Percentiles rank a stretch among this genome's conserved stretches.
phyloP scores from a whole-genome alignment of 305 asterid species.

The Solanum hybrid region DNA sequence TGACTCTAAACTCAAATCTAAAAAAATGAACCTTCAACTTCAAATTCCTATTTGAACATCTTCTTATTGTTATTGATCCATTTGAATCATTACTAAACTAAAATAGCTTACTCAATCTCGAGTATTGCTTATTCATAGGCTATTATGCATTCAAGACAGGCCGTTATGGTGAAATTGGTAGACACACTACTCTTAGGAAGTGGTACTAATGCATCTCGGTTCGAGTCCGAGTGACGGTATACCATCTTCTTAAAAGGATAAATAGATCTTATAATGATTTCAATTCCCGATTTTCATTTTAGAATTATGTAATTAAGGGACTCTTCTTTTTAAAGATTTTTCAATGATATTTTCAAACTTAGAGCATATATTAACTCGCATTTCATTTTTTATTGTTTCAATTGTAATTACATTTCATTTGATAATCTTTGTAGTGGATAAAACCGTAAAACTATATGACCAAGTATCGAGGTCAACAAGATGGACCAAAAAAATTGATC shows the following conservation, averaged over 20 bases:
- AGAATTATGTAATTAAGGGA: neutral
- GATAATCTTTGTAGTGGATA: neutral
- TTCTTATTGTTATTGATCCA: neutral
- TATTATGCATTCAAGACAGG: neutral
- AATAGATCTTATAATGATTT: neutral
- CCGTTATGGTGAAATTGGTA: neutral
- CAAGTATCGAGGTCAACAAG: neutral
- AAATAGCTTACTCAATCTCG: neutral
- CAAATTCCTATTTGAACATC: neutral
- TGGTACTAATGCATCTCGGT: neutral
- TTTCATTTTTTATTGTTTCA: neutral
- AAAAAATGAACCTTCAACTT: neutral
- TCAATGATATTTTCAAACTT: neutral
- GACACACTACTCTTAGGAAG: neutral
- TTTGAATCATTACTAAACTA: neutral
- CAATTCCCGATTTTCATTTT: neutral
- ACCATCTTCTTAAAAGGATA: neutral
- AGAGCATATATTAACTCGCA: neutral
- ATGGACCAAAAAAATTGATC: neutral
- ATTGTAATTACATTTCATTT: neutral
- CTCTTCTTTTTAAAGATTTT: neutral
- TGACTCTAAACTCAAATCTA: neutral
- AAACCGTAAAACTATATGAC: neutral
- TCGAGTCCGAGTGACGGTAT: neutral
- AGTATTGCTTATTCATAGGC: neutral